A percentile compares a stretch with the other conserved stretches of the same genome.
Conservation (phyloP, 2,329 filamentous ascomycete genomes). For the Leptodontidium sp. region DNA sequence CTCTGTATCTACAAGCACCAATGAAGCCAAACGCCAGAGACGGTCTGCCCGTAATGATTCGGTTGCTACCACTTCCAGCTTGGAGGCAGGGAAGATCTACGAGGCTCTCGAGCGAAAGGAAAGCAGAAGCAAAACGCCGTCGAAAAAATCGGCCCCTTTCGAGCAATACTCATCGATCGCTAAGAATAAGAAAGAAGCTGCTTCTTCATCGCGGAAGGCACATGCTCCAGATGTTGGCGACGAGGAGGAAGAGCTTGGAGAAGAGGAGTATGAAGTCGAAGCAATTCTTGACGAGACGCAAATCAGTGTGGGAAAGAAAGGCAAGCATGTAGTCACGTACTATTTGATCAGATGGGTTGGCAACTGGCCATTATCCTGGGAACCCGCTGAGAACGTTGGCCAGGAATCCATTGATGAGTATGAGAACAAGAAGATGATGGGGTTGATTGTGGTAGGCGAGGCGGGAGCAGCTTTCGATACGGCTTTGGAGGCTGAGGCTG, state of each 20-base stretch:
- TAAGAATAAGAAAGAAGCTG: neutral
- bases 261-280: conserved; percentile 37
- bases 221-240: conserved; percentile 21
- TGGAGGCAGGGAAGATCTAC: conserved; percentile 27
- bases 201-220: neutral
- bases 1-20: conserved; percentile 8
- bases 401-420: conserved; percentile 28
- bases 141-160: conserved; percentile 7
- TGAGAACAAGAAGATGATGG: conserved; percentile 22
- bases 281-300: conserved; percentile 36
- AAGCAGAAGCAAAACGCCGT: conserved; percentile 3
- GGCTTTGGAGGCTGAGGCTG: conserved; percentile 7
- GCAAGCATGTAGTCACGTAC: conserved; percentile 24
- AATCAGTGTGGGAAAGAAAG: conserved; percentile 22
- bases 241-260: conserved; percentile 17
- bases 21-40: conserved; percentile 9
- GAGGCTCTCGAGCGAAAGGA: conserved; percentile 27
- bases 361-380: conserved; percentile 36
- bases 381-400: conserved; percentile 39
- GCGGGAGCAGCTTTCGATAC: conserved; percentile 16
- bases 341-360: conserved; percentile 43
- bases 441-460: neutral
- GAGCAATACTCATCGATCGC: conserved; percentile 7
- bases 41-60: conserved; percentile 12
- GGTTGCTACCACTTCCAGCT: conserved; percentile 32